Base-by-base conservation (phyloP, 73 alveolate genomes). In the Breviolum minutum region DNA sequence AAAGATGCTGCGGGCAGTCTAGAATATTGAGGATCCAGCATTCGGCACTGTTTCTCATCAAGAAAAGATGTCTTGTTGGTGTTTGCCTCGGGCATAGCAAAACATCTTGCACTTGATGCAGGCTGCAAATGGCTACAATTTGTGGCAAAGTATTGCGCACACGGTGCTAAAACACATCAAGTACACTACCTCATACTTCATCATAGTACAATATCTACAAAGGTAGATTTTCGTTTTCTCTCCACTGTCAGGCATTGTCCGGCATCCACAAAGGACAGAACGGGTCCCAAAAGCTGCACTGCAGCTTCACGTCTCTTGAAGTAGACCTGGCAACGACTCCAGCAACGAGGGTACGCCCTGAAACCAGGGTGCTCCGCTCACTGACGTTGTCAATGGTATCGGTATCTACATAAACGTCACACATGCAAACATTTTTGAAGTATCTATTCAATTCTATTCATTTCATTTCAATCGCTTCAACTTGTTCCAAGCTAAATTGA, bases 251-350 rank as follows among this genome's bases (percentile, higher is more conserved):
- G 26, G 86, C 54, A 9, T 1, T 1, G 63, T 8, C 27, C 0
- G 26, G 86, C 54, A 9, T 1, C 11, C 40, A 9, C 83, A 73
- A 81, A 83, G 92, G 74, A 60, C 7, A 19, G 74, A 40, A 24
- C 92, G 20, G 92, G 92, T 74, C 64, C 96, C 16, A 90, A 22
- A 19, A 76, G 85, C 48, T 90, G 96, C 63, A 90, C 96, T 7
- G 96, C 96, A 14, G 96, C 96, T 71, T 90, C 96, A 9, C 96
- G 96, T 61, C 96, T 40, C 27, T 71, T 76, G 87, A 90, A 90
- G 96, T 90, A 90, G 87, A 90, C 87, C 96, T 90, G 86, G 20
- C 82, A 63, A 20, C 11, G 60, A 62, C 54, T 40, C 3, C 54
- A 40, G 54, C 54, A 40, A 40, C 54, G 54, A 40, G 54, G 54